Evolutionary conservation across 108 stramenopile genomes (phyloP), one percentile per base, ranked within the genome.

Genomic region (Aureococcus anophagefferens): DNA sequence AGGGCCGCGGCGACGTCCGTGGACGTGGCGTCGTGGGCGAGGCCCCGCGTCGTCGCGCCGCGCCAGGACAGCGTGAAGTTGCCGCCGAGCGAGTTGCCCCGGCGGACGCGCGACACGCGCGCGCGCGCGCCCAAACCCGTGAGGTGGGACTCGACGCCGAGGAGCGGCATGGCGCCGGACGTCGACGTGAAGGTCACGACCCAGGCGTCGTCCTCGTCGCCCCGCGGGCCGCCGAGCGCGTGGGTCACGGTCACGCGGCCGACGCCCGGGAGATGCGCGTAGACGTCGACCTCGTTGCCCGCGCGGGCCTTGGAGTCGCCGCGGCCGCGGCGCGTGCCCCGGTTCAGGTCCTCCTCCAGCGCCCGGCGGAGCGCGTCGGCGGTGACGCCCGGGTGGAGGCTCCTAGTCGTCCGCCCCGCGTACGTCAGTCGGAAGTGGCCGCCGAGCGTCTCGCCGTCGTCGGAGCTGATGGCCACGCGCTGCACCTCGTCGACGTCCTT

Each of bases 81-180:
- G 9, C 90, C 90, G 64, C 85, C 88, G 30, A 91, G 76, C 0
- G 72, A 44, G 74, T 89, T 92, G 18, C 89, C 89, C 33, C 87
- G 63, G 62, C 35, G 59, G 0, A 81, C 18, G 34, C 88, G 89
- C 17, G 74, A 68, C 7, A 84, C 66, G 13, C 72, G 51, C 15
- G 85, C 74, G 21, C 31, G 31, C 30, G 90, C 84, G 9, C 82
- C 88, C 44, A 85, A 68, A 16, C 87, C 88, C 33, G 70, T 68
- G 36, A 93, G 79, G 25, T 68, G 67, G 29, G 65, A 66, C 51
- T 77, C 76, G 37, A 62, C 72, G 3, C 40, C 64, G 16, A 73
- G 75, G 32, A 80, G 65, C 30, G 73, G 78, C 36, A 44, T 44
- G 40, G 40, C 40, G 31, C 85, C 88, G 17, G 85, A 71, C 21